Evolutionary conservation across 2,329 filamentous ascomycete genomes (phyloP).

Genomic region (Ilyonectria destructans): DNA sequence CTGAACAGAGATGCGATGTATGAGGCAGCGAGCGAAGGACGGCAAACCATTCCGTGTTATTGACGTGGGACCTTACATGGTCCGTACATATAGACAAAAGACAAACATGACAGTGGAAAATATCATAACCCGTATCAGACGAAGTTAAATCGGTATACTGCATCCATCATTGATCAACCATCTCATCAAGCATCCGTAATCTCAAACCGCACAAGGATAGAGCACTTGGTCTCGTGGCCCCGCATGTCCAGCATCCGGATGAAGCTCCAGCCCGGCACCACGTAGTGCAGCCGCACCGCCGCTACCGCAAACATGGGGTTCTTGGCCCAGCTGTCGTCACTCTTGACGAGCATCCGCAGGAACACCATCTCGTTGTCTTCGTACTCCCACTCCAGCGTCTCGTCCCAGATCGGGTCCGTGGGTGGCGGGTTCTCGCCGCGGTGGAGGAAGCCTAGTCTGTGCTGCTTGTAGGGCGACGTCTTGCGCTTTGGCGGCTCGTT

Average conservation of each 20-base stretch:
- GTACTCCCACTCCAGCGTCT: constrained; percentile 78
- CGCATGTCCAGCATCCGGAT: constrained; percentile 77
- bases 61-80: neutral
- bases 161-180: constrained; percentile 20
- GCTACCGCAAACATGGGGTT: constrained; percentile 76
- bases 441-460: constrained; percentile 71
- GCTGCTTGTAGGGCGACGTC: constrained; percentile 73
- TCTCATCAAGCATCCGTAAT: constrained; percentile 62
- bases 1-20: neutral
- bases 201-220: constrained; percentile 74
- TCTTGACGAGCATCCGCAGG: constrained; percentile 77
- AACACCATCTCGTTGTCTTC: constrained; percentile 78
- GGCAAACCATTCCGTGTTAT: neutral
- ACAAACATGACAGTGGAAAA: neutral
- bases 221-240: constrained; percentile 75
- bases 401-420: constrained; percentile 77
- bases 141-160: neutral
- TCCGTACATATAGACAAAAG: neutral
- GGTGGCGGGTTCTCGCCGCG: constrained; percentile 70
- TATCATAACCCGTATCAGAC: constrained; percentile 17
- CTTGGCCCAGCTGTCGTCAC: constrained; percentile 73
- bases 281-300: constrained; percentile 73
- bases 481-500: constrained; percentile 72
- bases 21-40: neutral
- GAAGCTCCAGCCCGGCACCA: constrained; percentile 73